A percentile compares a stretch with the other conserved stretches of the same genome.
phyloP scores from a whole-genome alignment of 176 grass and related monocot genomes.

The Neostapfia colusana region DNA sequence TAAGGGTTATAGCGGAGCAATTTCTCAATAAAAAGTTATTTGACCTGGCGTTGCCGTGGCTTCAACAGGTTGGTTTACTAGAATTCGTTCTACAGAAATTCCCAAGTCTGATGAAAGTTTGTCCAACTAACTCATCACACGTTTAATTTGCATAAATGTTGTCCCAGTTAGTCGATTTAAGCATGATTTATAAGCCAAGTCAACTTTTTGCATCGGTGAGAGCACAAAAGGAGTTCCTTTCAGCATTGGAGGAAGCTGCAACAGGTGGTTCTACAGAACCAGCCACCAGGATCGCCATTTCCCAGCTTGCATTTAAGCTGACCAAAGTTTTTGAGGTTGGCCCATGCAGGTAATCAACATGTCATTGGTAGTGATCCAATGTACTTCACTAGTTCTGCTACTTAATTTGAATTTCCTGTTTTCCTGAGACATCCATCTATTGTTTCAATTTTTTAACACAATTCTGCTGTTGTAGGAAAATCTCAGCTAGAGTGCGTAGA shows the following conservation, averaged over 20 bases:
- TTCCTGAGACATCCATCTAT: conserved; percentile 12
- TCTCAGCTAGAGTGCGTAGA: conserved; percentile 52
- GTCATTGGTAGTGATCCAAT: neutral
- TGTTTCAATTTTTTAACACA: neutral
- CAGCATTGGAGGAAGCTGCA: conserved; percentile 60
- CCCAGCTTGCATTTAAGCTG: conserved; percentile 63
- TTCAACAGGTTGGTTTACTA: conserved; percentile 67
- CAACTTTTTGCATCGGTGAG: conserved; percentile 74
- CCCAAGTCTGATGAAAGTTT: neutral
- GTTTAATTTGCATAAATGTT: conserved; percentile 32
- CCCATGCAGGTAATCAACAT: conserved; percentile 63
- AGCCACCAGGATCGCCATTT: conserved; percentile 51
- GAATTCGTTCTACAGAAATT: conserved; percentile 10
- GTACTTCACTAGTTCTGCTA: neutral
- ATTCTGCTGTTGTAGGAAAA: conserved; percentile 53
- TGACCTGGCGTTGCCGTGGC: conserved; percentile 67
- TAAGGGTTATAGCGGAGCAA: conserved; percentile 54
- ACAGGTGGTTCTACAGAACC: conserved; percentile 53
- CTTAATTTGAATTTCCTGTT: neutral
- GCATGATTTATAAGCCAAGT: conserved; percentile 61
- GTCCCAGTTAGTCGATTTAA: conserved; percentile 72
- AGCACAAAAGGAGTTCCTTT: conserved; percentile 74
- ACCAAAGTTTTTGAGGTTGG: conserved; percentile 59
- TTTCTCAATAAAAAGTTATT: conserved; percentile 65
- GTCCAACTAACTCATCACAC: conserved; percentile 26